Evolutionary conservation across 768 basidiomycete genomes (phyloP).

Genomic region (Leccinum uliginosum): DNA sequence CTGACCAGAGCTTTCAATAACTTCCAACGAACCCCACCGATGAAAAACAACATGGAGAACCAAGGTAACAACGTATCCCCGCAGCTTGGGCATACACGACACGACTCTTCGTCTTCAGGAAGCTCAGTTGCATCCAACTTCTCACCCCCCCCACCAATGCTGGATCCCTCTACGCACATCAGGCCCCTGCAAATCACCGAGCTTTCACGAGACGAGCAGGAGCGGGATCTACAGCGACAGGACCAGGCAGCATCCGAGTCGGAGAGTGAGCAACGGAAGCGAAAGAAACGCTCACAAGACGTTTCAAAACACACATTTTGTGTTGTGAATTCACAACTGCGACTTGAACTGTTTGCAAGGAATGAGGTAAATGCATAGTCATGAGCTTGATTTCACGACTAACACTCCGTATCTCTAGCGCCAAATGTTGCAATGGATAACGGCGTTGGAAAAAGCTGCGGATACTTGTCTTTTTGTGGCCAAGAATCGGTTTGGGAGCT

Average conservation of each 20-base stretch:
- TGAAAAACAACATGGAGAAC: conserved; percentile 5
- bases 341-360: conserved; percentile 79
- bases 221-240: conserved; percentile 17
- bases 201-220: conserved; percentile 17
- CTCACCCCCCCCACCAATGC: conserved; percentile 52
- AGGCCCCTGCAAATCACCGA: conserved; percentile 43
- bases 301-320: conserved; percentile 95
- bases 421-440: conserved; percentile 97
- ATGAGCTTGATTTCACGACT: neutral
- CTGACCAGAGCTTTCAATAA: conserved; percentile 45
- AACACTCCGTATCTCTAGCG: conserved; percentile 42
- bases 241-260: conserved; percentile 1
- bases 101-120: conserved; percentile 27
- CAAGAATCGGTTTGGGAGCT: conserved; percentile 87
- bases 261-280: conserved; percentile 41
- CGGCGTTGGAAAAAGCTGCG: conserved; percentile 79
- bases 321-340: conserved; percentile 86
- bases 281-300: conserved; percentile 47
- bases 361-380: conserved; percentile 56
- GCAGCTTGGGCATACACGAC: conserved; percentile 4
- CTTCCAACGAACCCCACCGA: conserved; percentile 18
- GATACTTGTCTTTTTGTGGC: conserved; percentile 72
- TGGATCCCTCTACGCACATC: conserved; percentile 77
- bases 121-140: conserved; percentile 36
- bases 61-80: neutral